Evolutionary conservation across 495 filamentous ascomycete species (phyloP), one percentile per base, ranked within the genome.

Genomic region (Podospora pseudocomata): DNA sequence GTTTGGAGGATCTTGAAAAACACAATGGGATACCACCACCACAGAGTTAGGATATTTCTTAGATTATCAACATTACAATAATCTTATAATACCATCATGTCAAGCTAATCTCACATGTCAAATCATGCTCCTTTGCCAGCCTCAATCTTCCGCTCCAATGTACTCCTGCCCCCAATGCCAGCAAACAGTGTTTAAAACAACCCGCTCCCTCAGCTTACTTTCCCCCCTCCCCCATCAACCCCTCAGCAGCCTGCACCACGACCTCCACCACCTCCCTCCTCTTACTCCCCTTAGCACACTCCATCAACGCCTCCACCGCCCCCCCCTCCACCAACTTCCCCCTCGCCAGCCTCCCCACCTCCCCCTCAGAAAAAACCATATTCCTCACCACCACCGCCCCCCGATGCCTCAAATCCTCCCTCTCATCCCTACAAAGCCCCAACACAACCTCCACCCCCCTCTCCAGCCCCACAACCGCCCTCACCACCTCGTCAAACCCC

Each of bases 361-460:
- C 82, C 2, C 83, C 88, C 18, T 83, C 81, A 15, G 80, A 79
- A 4, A 75, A 73, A 4, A 87, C 70, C 73, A 92, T 79, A 70
- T 91, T 92, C 67, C 84, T 81, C 39, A 97, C 76, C 69, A 91
- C 89, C 27, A 94, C 92, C 3, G 90, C 85, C 0, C 93, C 95
- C 16, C 95, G 80, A 74, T 96, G 91, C 60, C 88, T 82, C 27
- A 97, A 73, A 60, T 90, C 90, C 67, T 92, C 90, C 65, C 86
- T 86, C 18, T 91, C 88, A 68, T 97, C 94, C 44, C 81, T 76
- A 72, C 92, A 96, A 60, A 97, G 75, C 0, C 82, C 85, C 56
- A 99, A 75, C 20, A 98, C 71, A 49, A 91, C 83, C 63, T 88
- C 84, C 6, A 92, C 82, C 0, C 92, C 92, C 15, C 89, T 80